Base-by-base conservation (phyloP, 2,329 filamentous ascomycete species). In the Simplicillium sp. region DNA sequence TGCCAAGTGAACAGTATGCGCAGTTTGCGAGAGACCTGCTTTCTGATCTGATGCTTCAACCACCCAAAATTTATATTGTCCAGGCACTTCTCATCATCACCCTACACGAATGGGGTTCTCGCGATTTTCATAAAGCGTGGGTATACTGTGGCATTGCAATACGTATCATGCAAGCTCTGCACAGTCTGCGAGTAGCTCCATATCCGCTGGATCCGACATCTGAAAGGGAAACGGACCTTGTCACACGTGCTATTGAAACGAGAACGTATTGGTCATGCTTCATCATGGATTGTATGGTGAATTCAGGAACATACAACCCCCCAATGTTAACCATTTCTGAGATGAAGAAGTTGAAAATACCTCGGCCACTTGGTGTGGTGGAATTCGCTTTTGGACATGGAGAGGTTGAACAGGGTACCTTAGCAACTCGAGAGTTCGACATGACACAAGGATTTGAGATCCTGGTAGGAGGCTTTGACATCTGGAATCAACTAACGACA, bases 261-360 rank as follows among this genome's bases (percentile, higher is more conserved):
- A 49, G 65, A 1, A 66, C 65, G 0, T 67, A 65, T 34, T 69
- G 66, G 66, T 59, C 59, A 0, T 68, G 66, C 44, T 67, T 67
- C 40, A 59, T 70, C 25, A 61, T 69, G 54, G 65, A 68, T 42
- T 61, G 65, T 9, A 60, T 66, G 38, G 56, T 69, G 31, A 63
- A 63, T 31, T 67, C 62, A 2, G 64, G 64, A 0, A 65, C 58
- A 0, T 62, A 63, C 17, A 60, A 61, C 7, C 58, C 60, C 0
- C 58, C 56, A 4, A 60, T 62, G 52, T 51, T 64, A 0, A 56
- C 58, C 4, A 54, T 62, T 46, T 48, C 50, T 0, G 56, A 61
- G 11, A 61, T 63, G 57, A 42, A 48, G 0, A 61, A 60, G 34
- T 49, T 59, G 18, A 56, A 55, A 25, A 57, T 61, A 2, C 38